Conservation (phyloP, 345 rosid genomes). For the rapeseed (Brassica napus) region DNA sequence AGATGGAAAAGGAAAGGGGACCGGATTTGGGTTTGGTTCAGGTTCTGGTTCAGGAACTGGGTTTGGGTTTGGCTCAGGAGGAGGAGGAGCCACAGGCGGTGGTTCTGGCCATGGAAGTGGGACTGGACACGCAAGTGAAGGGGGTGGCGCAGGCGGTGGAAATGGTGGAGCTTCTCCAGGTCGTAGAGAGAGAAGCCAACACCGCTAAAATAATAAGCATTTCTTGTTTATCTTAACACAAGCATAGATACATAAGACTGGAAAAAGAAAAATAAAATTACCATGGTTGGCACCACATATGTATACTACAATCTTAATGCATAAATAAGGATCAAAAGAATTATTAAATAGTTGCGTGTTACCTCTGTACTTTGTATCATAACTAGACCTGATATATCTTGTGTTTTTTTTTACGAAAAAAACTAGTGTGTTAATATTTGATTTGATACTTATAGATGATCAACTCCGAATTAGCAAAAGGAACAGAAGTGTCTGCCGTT, state of each 20-base stretch:
- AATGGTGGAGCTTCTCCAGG: slow-evolving; percentile 33
- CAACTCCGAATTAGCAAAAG: neutral
- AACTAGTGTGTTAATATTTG: neutral
- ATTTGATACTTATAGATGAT: neutral
- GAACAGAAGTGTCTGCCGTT: neutral
- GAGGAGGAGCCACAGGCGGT: slow-evolving; percentile 60
- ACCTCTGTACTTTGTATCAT: slow-evolving; percentile 16
- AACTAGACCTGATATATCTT: neutral
- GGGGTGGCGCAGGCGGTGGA: slow-evolving; percentile 45
- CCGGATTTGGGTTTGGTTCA: slow-evolving; percentile 65
- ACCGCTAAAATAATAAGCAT: slow-evolving; percentile 14
- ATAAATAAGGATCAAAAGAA: slow-evolving; percentile 19
- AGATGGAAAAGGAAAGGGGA: slow-evolving; percentile 67
- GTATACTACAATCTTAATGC: slow-evolving; percentile 21
- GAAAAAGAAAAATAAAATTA: neutral
- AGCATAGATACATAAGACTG: slow-evolving; percentile 21
- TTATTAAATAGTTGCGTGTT: slow-evolving; percentile 18
- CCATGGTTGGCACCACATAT: neutral
- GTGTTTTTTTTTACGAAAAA: neutral
- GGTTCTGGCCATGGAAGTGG: slow-evolving; percentile 75
- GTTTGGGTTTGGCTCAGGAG: slow-evolving; percentile 68
- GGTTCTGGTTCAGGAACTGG: slow-evolving; percentile 73
- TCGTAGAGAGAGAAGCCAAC: slow-evolving; percentile 38
- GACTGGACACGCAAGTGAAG: slow-evolving; percentile 38
- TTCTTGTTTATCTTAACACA: slow-evolving; percentile 25